phyloP scores from a whole-genome alignment of 2,329 filamentous ascomycete species.

The Penicillium hesseltinei region DNA sequence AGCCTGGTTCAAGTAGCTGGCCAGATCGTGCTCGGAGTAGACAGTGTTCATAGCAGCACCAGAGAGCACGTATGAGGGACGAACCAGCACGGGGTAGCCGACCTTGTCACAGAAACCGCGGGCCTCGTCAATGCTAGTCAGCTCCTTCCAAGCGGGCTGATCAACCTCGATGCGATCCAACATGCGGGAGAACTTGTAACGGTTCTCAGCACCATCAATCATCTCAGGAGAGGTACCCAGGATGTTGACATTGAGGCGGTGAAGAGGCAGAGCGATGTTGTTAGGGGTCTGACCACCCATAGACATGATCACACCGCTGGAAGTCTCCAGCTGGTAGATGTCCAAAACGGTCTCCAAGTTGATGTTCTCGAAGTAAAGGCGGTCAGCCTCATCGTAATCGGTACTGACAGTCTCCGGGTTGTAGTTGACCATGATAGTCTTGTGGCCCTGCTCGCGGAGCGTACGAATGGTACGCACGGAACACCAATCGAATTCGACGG shows the following conservation, averaged over 20 bases:
- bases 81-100: slow-evolving; percentile 87
- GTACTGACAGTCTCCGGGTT: slow-evolving; percentile 89
- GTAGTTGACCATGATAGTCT: slow-evolving; percentile 95
- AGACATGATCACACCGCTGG: slow-evolving; percentile 82
- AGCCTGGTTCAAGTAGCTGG: slow-evolving; percentile 84
- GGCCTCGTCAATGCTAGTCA: slow-evolving; percentile 92
- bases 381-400: slow-evolving; percentile 92
- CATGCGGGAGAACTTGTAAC: slow-evolving; percentile 99
- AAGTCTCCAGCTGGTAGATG: slow-evolving; percentile 83
- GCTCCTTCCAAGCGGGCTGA: slow-evolving; percentile 96
- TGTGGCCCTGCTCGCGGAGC: slow-evolving; percentile 75
- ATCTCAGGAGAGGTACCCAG: slow-evolving; percentile 96
- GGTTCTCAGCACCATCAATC: slow-evolving; percentile 96
- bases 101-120: slow-evolving; percentile 83
- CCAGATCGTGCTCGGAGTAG: slow-evolving; percentile 90
- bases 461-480: slow-evolving; percentile 93
- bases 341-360: slow-evolving; percentile 86
- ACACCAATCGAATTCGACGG: slow-evolving; percentile 99
- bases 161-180: slow-evolving; percentile 91
- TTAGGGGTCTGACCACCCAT: slow-evolving; percentile 98
- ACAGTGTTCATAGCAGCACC: slow-evolving; percentile 99
- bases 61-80: slow-evolving; percentile 94
- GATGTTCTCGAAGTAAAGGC: slow-evolving; percentile 95
- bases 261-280: slow-evolving; percentile 89
- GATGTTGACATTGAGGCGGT: slow-evolving; percentile 86